Evolutionary conservation across 768 basidiomycete genomes (phyloP).

Genomic region (Rhizopogon vesiculosus): DNA sequence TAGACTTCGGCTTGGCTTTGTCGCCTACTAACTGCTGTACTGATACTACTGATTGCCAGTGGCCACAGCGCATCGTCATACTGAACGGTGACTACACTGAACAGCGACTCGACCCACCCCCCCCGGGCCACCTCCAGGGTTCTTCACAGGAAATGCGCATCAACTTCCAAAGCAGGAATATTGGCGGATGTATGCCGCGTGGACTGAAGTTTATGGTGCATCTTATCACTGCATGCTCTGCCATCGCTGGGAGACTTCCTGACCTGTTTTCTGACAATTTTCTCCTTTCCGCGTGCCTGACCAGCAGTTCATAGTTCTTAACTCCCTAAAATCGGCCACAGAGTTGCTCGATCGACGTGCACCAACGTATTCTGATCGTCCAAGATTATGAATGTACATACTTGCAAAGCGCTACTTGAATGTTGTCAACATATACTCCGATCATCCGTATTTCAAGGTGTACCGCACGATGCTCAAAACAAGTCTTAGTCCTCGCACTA

Average conservation of each 20-base stretch:
- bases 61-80: too few species aligned
- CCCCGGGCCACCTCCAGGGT: background rate
- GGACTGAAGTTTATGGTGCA: background rate
- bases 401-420: background rate
- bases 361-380: background rate
- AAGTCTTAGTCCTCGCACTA: background rate
- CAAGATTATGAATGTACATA: background rate
- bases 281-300: background rate
- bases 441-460: background rate
- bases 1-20: too few species aligned
- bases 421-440: background rate
- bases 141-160: background rate
- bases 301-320: background rate
- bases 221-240: too few species aligned
- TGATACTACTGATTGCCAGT: too few species aligned
- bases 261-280: background rate
- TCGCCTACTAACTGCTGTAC: too few species aligned
- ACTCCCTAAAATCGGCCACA: background rate
- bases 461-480: background rate
- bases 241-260: background rate
- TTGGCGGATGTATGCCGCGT: background rate
- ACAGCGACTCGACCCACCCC: background rate
- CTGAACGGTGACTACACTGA: too few species aligned
- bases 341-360: background rate
- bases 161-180: background rate